phyloP scores from a whole-genome alignment of 2,329 filamentous ascomycete genomes.

The Colletotrichum magnum region DNA sequence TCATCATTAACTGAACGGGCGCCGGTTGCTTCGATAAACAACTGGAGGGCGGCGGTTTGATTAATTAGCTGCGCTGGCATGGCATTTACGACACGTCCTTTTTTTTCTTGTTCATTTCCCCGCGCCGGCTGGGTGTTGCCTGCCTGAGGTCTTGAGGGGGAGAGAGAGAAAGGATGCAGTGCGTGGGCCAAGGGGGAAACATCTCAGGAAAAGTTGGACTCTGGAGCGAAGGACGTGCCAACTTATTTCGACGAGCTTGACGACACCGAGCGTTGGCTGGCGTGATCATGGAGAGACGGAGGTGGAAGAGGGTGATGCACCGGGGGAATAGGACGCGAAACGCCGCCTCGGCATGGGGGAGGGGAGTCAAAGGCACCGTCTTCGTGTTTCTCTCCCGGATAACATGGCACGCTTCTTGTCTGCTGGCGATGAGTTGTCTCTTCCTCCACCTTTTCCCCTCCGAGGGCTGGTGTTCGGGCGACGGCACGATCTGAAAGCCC shows the following conservation, averaged over 20 bases:
- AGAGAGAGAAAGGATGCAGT: too few species aligned
- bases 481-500: neutral
- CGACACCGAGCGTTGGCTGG: conserved; percentile 18
- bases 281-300: neutral
- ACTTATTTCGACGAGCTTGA: neutral
- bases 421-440: too few species aligned
- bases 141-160: neutral
- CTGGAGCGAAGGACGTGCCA: neutral
- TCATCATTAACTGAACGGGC: conserved; percentile 7
- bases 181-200: neutral
- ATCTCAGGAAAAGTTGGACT: neutral
- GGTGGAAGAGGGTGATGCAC: neutral
- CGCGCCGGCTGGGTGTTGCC: conserved; percentile 7
- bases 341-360: conserved; percentile 2
- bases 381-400: conserved; percentile 2
- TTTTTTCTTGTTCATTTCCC: conserved; percentile 20
- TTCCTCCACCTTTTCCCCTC: too few species aligned
- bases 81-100: conserved; percentile 34
- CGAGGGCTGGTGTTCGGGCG: too few species aligned
- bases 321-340: neutral
- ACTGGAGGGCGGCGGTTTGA: neutral
- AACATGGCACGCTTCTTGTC: neutral
- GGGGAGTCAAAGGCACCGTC: neutral
- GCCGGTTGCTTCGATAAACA: conserved; percentile 11
- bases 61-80: neutral